Base-by-base conservation (phyloP, 768 basidiomycete species). In the Asterophora parasitica region DNA sequence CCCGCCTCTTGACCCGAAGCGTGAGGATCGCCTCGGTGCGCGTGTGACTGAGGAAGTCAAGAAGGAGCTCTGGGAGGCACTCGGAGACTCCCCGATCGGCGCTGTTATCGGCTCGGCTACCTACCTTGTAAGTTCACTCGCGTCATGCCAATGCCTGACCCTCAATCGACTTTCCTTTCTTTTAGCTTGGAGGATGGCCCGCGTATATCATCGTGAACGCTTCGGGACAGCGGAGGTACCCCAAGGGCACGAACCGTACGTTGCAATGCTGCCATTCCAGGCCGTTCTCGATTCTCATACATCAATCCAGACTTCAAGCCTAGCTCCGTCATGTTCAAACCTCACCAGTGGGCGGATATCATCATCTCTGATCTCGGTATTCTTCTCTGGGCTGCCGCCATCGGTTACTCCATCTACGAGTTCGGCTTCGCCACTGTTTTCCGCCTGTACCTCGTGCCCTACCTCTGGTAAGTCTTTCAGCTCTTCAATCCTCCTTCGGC, bases 61-160 rank as follows among this genome's bases (percentile, higher is more conserved):
- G 68, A 73, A 75, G 49, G 88, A 89, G 60, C 66, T 94, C 3
- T 79, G 75, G 70, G 95, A 97, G 49, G 89, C 94, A 33, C 66
- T 97, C 35, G 90, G 89, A 37, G 95, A 98, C 67, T 90, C 92
- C 7, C 95, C 95, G 13, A 74, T 96, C 34, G 82, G 78, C 53
- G 79, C 86, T 32, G 63, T 78, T 20, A 50, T 79, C 1, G 71
- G 69, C 16, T 66, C 78, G 38, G 74, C 73, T 32, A 67, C 71
- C 17, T 88, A 88, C 61, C 64, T 90, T 55, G 85, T 88, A 50
- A 34, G 75, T 67, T 9, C n/a, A 12, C 0, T 38, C 39, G 44
- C 10, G 4, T 23, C 43, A 46, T 13, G 13, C 27, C 34, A 36
- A 9, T 30, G 30, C 34, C 2, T 15, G 11, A 15, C 51, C 7